phyloP scores from a whole-genome alignment of 805 yeast genomes.

The Schwanniomyces pseudopolymorphus region DNA sequence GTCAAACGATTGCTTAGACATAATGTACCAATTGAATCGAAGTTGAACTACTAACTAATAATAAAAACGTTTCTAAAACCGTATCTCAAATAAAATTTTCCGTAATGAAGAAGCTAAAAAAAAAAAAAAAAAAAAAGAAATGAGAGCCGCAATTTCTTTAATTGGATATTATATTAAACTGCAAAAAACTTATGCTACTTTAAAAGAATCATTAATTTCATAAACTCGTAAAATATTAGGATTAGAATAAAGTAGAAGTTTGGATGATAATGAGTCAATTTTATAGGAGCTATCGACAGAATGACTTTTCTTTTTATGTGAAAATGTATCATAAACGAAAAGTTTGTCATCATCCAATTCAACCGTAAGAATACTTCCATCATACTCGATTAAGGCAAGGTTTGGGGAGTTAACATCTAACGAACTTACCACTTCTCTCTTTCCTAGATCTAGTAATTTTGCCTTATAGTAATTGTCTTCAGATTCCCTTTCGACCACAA shows the following conservation, averaged over 20 bases:
- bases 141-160: not conserved
- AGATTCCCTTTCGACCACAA: slow-evolving; percentile 3
- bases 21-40: slow-evolving; percentile 5
- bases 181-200: not conserved
- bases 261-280: not conserved
- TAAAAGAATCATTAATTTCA: not conserved
- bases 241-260: not conserved
- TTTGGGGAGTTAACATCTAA: not conserved
- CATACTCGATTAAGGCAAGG: not conserved
- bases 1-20: slow-evolving; percentile 46
- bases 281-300: not conserved
- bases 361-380: not conserved
- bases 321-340: not conserved
- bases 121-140: slow-evolving; percentile 1
- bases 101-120: not conserved
- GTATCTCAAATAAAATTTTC: not conserved
- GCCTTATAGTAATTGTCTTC: not conserved
- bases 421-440: slow-evolving; percentile 1
- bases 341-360: slow-evolving; percentile 1
- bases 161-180: not conserved
- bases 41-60: not conserved
- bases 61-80: not conserved
- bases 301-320: not conserved
- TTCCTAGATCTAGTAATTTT: slow-evolving; percentile 4
- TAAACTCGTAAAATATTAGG: not conserved